Conservation (phyloP, 2,329 filamentous ascomycete species). For the Tetracladium maxilliforme region DNA sequence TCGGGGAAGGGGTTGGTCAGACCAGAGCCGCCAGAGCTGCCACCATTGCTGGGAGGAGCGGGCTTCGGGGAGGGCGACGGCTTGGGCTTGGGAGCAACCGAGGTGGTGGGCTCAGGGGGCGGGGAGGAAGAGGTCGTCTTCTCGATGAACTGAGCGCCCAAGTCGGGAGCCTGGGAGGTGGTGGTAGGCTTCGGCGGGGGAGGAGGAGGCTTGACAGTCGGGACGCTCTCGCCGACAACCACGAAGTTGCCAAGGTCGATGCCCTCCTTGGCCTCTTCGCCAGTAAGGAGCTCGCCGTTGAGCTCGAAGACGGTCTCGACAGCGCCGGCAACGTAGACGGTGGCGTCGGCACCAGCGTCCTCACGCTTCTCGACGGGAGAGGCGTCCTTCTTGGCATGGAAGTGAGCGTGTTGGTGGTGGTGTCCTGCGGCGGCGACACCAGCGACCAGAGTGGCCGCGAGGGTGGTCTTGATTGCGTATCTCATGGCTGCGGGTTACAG, state of each 20-base stretch:
- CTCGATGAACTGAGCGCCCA: constrained; percentile 5
- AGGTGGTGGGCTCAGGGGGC: constrained; percentile 10
- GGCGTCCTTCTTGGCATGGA: constrained; percentile 39
- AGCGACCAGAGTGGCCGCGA: constrained; percentile 12
- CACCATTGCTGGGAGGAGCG: constrained; percentile 7
- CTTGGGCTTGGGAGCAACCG: constrained; percentile 11
- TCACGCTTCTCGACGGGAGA: constrained; percentile 30
- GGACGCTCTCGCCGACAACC: constrained; percentile 36
- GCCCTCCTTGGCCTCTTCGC: constrained; percentile 53
- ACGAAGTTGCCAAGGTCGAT: constrained; percentile 58
- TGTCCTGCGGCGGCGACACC: constrained; percentile 41
- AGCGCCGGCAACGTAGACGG: constrained; percentile 34
- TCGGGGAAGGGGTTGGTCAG: constrained; percentile 59
- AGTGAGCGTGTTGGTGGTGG: constrained; percentile 39
- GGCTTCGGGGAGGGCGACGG: constrained; percentile 9
- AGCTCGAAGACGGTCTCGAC: constrained; percentile 60
- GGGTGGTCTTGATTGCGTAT: constrained; percentile 16
- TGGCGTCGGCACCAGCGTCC: constrained; percentile 8
- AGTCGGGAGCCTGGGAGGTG: constrained; percentile 8
- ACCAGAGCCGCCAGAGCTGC: constrained; percentile 27
- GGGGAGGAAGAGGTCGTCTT: constrained; percentile 5
- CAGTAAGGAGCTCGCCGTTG: constrained; percentile 43
- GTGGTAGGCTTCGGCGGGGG: constrained; percentile 19
- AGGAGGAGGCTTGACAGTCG: constrained; percentile 34
- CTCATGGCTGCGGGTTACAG: background rate